Evolutionary conservation across 2,329 filamentous ascomycete genomes (phyloP).

Genomic region (Aureobasidium melanogenum): DNA sequence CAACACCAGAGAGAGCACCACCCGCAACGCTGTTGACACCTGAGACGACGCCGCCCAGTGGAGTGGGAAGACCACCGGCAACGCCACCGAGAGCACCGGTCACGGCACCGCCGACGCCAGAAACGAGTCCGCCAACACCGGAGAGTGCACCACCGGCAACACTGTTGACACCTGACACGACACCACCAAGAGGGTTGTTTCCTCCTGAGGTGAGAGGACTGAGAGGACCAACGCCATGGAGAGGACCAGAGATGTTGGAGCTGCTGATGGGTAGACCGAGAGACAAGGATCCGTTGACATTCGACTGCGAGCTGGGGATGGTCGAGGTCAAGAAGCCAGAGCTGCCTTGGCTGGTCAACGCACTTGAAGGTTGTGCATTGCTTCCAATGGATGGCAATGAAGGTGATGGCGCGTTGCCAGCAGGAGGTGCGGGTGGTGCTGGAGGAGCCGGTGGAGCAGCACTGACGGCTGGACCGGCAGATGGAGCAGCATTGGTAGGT

Average conservation of each 20-base stretch:
- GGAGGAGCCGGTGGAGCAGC: neutral
- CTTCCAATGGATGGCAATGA: too few relatives aligned
- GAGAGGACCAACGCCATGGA: neutral
- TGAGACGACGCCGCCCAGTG: neutral
- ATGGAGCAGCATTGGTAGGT: neutral
- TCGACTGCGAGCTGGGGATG: neutral
- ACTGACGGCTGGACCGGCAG: neutral
- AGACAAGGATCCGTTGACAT: neutral
- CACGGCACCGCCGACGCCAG: neutral
- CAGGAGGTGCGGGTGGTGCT: neutral
- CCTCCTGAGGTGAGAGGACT: neutral
- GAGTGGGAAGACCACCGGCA: neutral
- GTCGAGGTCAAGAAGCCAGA: constrained; percentile 4
- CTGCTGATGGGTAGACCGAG: neutral
- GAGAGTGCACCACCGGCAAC: neutral
- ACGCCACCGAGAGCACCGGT: neutral
- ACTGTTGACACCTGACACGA: constrained; percentile 3
- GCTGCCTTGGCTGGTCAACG: neutral
- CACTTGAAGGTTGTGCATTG: neutral
- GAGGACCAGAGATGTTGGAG: neutral
- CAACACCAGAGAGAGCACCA: neutral
- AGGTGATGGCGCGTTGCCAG: neutral
- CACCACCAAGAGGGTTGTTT: neutral
- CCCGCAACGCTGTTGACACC: neutral
- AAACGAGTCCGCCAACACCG: neutral